Base-by-base conservation (phyloP, 805 yeast genomes). In the Ogataea methanolica region DNA sequence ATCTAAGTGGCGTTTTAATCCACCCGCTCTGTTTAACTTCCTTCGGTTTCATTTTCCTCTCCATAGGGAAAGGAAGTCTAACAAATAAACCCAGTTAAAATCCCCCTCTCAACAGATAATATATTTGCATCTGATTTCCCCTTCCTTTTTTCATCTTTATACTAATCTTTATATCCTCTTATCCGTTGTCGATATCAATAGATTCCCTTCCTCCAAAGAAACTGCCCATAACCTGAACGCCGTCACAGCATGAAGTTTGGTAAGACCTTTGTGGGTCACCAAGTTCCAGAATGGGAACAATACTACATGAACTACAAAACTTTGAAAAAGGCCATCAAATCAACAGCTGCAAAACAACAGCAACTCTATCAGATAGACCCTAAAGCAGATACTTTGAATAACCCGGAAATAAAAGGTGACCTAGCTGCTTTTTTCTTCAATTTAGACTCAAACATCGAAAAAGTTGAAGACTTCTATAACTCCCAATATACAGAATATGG, bases 261-360 rank as follows among this genome's bases (percentile, higher is more conserved):
- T 26, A 88, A 87, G 65, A 85, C 88, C 29, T 73, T 88, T 55
- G 69, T 81, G 33, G 74, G 86, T 42, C 96, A 92, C 67, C 96
- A 90, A 72, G 89, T 91, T 48, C 97, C 97, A 4, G 96, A 90
- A 67, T 92, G 98, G 98, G 74, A 81, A 43, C 78, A 79, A 48
- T 77, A 76, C 58, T 92, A 92, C 61, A 78, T 92, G 74, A 86
- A 88, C 68, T 92, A 92, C 68, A 92, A 90, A 65, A 80, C 76
- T 42, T 73, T 92, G 56, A 92, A 92, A 70, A 83, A 85, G 60
- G 79, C 80, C 57, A 87, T 92, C 67, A 88, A 88, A 63, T 75
- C 73, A 38, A 78, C 88, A 22, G 77, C 74, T 33, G 54, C 53
- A 4, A 71, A 71, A 41, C 79, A 79, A 56, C 59, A 66, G 39